Evolutionary conservation across 2,329 filamentous ascomycete species (phyloP).

Genomic region (Pestalotiopsis sp.): DNA sequence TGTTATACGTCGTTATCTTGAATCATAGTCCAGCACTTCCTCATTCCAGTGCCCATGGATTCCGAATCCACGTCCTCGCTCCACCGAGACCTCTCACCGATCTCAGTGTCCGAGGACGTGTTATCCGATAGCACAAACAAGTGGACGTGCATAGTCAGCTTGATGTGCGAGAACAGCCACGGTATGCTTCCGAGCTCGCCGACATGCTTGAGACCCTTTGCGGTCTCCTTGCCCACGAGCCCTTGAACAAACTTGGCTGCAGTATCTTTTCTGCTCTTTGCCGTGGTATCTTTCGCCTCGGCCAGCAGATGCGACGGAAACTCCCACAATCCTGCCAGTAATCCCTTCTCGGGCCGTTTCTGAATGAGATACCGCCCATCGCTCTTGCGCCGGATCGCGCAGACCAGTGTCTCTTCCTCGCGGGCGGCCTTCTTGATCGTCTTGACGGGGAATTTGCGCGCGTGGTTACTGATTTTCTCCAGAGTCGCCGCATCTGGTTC

Average conservation of each 20-base stretch:
- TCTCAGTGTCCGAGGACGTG: slow-evolving; percentile 8
- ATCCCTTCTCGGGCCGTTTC: slow-evolving; percentile 54
- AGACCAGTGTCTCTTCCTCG: slow-evolving; percentile 56
- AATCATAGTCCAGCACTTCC: slow-evolving; percentile 56
- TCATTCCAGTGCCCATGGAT: slow-evolving; percentile 63
- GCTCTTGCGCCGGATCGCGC: slow-evolving; percentile 44
- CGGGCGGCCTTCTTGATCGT: slow-evolving; percentile 54
- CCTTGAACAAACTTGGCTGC: slow-evolving; percentile 40
- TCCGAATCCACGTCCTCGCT: slow-evolving; percentile 45
- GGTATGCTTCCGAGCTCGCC: slow-evolving; percentile 54
- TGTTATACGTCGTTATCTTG: slow-evolving; percentile 22
- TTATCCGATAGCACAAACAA: slow-evolving; percentile 42
- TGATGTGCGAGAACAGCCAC: slow-evolving; percentile 61
- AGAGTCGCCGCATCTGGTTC: slow-evolving; percentile 27
- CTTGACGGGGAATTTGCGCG: slow-evolving; percentile 54
- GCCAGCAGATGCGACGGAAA: slow-evolving; percentile 50
- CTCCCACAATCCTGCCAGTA: slow-evolving; percentile 60
- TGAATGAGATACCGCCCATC: slow-evolving; percentile 51
- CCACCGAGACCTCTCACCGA: slow-evolving; percentile 43
- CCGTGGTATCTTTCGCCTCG: slow-evolving; percentile 26
- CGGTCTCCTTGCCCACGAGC: slow-evolving; percentile 19
- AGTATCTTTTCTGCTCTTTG: slow-evolving; percentile 35
- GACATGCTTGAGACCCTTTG: slow-evolving; percentile 31
- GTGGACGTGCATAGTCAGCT: slow-evolving; percentile 60
- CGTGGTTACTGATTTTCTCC: slow-evolving; percentile 45